Base-by-base conservation (phyloP, 352 stramenopile species). In the Phytopythium aichiense region DNA sequence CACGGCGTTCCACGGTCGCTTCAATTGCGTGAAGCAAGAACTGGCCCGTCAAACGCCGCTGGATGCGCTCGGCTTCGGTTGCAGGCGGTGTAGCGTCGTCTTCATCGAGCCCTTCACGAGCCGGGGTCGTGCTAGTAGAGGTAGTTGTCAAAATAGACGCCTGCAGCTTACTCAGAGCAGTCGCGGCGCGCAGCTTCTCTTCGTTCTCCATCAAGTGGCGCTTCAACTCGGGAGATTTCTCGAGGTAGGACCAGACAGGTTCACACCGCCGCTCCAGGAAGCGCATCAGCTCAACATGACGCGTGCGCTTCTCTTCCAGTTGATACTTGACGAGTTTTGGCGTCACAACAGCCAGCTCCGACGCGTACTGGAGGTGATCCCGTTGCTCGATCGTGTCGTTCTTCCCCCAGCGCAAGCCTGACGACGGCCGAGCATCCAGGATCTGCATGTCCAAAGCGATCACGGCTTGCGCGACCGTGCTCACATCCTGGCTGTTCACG, bases 241-340 rank as follows among this genome's bases (percentile, higher is more conserved):
- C 58, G 45, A 94, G 77, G 52, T 74, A 79, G 5, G 79, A 63
- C 84, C 84, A 94, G 9, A 89, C 80, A 11, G 70, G 67, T 7
- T 52, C 64, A 61, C 82, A 92, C 8, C 80, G 81, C 40, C 71
- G 76, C 40, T 89, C 72, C 28, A 95, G 49, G 48, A 95, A 95
- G 8, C 68, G 58, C 31, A 91, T 58, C 33, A 94, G 92, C 28
- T 77, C 68, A 22, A 72, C 61, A 35, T 88, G 81, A 15, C 81
- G 75, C 56, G 71, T 70, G 23, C 68, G 67, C 56, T 95, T 95
- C 58, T 95, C 84, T 67, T 94, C 79, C 11, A 95, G 66, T 55
- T 95, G 87, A 54, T 89, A 94, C 8, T 86, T 84, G 49, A 94
- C 81, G n/a, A 95, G 72, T 51, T 94, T 93, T 0, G 87, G 87